Evolutionary conservation across 495 filamentous ascomycete species (phyloP).

Genomic region (Neurospora sp.): DNA sequence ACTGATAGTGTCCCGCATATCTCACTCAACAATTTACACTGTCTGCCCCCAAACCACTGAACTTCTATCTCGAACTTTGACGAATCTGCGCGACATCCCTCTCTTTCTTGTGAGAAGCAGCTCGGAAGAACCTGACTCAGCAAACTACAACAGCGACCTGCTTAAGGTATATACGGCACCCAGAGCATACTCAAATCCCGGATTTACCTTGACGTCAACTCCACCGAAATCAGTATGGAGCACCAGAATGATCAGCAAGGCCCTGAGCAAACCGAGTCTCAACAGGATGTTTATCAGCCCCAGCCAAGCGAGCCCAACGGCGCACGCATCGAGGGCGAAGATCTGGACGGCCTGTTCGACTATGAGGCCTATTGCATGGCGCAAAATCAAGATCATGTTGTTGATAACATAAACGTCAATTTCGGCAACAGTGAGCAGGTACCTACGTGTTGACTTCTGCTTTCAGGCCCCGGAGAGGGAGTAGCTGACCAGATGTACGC

Average conservation of each 20-base stretch:
- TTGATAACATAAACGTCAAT: background rate
- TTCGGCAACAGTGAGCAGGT: background rate
- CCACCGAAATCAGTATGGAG: background rate
- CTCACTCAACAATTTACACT: background rate
- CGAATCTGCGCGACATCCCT: background rate
- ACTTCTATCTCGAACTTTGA: background rate
- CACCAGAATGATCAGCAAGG: background rate
- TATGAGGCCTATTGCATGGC: background rate
- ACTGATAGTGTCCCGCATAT: background rate
- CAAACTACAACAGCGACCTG: background rate
- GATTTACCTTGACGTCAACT: too few relatives aligned
- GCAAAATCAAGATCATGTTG: background rate
- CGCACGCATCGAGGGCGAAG: background rate
- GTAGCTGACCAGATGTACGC: background rate
- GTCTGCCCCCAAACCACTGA: too few relatives aligned
- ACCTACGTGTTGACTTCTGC: background rate
- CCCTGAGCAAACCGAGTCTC: background rate
- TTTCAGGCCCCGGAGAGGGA: background rate
- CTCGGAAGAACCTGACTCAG: background rate
- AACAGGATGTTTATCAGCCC: background rate
- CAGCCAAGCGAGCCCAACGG: background rate
- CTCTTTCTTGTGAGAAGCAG: background rate
- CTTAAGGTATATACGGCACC: background rate
- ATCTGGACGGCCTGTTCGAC: background rate
- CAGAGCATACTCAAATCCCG: background rate